Conservation (phyloP, 352 stramenopile genomes). For the Globisporangium radiosum region DNA sequence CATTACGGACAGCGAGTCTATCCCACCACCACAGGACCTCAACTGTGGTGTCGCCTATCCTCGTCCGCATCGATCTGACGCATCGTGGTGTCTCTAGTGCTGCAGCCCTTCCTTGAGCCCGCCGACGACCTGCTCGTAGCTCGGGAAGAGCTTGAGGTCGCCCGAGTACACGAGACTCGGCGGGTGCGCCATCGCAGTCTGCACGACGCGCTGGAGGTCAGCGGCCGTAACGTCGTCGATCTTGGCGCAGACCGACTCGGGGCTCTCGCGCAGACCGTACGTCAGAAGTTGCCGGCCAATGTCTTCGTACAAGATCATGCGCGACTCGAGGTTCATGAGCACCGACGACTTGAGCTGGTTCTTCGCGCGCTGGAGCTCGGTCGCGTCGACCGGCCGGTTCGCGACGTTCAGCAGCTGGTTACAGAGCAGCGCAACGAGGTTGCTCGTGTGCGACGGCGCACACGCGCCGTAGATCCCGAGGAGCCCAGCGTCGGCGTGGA, state of each 20-base stretch:
- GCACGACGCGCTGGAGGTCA: conserved; percentile 79
- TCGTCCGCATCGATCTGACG: no score
- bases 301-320: conserved; percentile 98
- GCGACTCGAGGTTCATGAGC: conserved; percentile 98
- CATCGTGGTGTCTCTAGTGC: neutral
- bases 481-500: conserved; percentile 93
- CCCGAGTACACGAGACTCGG: conserved; percentile 84
- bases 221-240: conserved; percentile 85
- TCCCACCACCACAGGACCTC: no score
- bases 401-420: conserved; percentile 91
- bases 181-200: conserved; percentile 63
- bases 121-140: conserved; percentile 77
- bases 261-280: conserved; percentile 91
- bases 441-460: conserved; percentile 77
- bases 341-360: conserved; percentile 99
- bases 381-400: conserved; percentile 55
- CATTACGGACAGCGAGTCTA: no score
- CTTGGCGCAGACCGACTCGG: conserved; percentile 80
- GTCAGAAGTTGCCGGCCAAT: conserved; percentile 97
- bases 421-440: conserved; percentile 91
- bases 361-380: conserved; percentile 93
- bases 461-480: conserved; percentile 93
- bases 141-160: conserved; percentile 68
- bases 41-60: no score
- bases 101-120: conserved; percentile 66